phyloP scores from a whole-genome alignment of 2,329 filamentous ascomycete species.

The Aspergillus persii region DNA sequence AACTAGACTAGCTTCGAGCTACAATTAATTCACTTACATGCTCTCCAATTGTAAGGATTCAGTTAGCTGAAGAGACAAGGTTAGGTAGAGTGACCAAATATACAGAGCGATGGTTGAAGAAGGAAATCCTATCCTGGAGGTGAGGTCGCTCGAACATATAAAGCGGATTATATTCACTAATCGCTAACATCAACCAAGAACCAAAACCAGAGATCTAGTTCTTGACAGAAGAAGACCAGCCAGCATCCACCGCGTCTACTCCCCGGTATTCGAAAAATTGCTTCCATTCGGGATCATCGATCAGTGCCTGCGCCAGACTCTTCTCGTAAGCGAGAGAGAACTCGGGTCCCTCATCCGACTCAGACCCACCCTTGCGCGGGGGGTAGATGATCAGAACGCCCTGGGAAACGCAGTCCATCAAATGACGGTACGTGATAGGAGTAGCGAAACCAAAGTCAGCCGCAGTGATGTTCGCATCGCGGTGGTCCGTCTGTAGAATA shows the following conservation, averaged over 20 bases:
- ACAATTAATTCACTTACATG: too few relatives aligned
- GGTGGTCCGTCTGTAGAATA: constrained; percentile 37
- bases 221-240: neutral
- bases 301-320: constrained; percentile 28
- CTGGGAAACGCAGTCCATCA: constrained; percentile 30
- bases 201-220: neutral
- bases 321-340: constrained; percentile 38
- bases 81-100: too few relatives aligned
- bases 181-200: neutral
- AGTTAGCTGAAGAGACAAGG: too few relatives aligned
- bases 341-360: constrained; percentile 38
- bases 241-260: constrained; percentile 23
- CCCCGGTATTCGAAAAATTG: constrained; percentile 41
- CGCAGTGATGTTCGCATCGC: constrained; percentile 28
- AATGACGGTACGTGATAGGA: constrained; percentile 34
- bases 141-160: too few relatives aligned
- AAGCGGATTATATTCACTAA: neutral
- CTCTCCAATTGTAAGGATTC: too few relatives aligned
- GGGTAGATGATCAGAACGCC: constrained; percentile 28
- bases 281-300: constrained; percentile 37
- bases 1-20: too few relatives aligned
- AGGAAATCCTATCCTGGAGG: too few relatives aligned
- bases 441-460: constrained; percentile 40
- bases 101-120: too few relatives aligned
- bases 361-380: constrained; percentile 19